Percentiles rank a stretch among this genome's conserved stretches.
These are phyloP conservation scores for Blastomyces parvus DNA, from an alignment of 2,329 filamentous ascomycete species.

Conservation along the genomic window DNA sequence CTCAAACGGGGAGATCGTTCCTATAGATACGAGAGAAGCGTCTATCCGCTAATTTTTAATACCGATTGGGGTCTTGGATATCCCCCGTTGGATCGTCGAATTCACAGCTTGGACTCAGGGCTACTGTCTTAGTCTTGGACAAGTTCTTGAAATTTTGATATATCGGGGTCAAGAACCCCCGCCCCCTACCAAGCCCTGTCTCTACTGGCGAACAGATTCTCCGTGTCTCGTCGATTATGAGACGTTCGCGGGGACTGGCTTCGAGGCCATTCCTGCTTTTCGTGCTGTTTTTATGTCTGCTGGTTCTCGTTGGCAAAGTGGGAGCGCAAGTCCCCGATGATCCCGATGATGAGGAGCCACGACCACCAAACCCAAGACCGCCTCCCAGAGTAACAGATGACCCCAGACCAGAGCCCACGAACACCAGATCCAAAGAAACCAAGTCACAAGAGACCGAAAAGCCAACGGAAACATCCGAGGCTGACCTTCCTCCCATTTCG, in stretches of 20 bases:
- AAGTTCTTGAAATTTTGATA: not conserved
- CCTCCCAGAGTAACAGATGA: not conserved
- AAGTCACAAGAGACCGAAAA: not conserved
- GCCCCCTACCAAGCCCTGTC: not conserved
- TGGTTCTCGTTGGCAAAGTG: conserved; percentile 16
- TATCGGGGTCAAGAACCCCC: not conserved
- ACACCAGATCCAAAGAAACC: not conserved
- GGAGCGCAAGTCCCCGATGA: conserved; percentile 16
- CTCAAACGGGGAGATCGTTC: not conserved
- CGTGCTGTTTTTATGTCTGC: conserved; percentile 15
- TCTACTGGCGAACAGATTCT: not conserved
- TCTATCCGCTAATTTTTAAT: not conserved
- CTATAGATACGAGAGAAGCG: not conserved
- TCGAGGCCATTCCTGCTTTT: conserved; percentile 14
- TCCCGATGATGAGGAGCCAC: conserved; percentile 15
- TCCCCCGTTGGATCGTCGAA: not conserved
- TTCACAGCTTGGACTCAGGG: not conserved
- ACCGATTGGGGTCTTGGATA: not conserved
- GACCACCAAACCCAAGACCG: not conserved
- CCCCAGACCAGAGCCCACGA: not conserved
- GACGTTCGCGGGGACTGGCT: conserved; percentile 7
- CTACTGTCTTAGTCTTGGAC: not conserved
- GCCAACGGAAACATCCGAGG: not conserved
- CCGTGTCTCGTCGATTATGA: conserved; percentile 5
- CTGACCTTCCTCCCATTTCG: not conserved